Conservation (phyloP, 192 early-diverging fungal genomes). For the Physocladia obscura region DNA sequence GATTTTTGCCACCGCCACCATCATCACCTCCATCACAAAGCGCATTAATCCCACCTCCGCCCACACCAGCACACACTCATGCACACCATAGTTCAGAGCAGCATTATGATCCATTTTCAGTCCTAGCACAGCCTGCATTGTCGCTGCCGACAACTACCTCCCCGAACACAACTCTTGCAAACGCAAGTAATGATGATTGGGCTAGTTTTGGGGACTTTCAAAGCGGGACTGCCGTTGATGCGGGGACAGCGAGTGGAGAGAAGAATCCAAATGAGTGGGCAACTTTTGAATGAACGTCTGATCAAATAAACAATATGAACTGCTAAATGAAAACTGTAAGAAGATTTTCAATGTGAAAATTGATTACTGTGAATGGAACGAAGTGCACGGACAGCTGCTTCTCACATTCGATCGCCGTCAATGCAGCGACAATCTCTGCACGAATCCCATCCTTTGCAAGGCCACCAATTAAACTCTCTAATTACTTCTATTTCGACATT, state of each 20-base stretch:
- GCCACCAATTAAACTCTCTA: too few relatives aligned
- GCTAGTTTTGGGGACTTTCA: slow-evolving; percentile 44
- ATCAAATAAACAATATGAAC: too few relatives aligned
- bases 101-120: slow-evolving; percentile 7
- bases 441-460: too few relatives aligned
- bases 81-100: not conserved
- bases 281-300: slow-evolving; percentile 22
- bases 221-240: not conserved
- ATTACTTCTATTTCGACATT: too few relatives aligned
- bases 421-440: too few relatives aligned
- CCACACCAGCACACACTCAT: not conserved
- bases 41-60: slow-evolving; percentile 1
- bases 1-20: slow-evolving; percentile 25
- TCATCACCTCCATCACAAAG: too few relatives aligned
- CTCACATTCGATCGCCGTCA: too few relatives aligned
- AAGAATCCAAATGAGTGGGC: slow-evolving; percentile 17
- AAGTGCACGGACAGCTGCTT: too few relatives aligned
- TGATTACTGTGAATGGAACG: too few relatives aligned
- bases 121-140: not conserved
- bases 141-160: not conserved
- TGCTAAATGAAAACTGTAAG: not conserved
- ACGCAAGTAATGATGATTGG: slow-evolving; percentile 23
- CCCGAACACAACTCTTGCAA: not conserved
- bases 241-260: not conserved
- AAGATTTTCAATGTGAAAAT: too few relatives aligned